Conservation (phyloP, 495 filamentous ascomycete species). For the Hyaloscypha finlandica region DNA sequence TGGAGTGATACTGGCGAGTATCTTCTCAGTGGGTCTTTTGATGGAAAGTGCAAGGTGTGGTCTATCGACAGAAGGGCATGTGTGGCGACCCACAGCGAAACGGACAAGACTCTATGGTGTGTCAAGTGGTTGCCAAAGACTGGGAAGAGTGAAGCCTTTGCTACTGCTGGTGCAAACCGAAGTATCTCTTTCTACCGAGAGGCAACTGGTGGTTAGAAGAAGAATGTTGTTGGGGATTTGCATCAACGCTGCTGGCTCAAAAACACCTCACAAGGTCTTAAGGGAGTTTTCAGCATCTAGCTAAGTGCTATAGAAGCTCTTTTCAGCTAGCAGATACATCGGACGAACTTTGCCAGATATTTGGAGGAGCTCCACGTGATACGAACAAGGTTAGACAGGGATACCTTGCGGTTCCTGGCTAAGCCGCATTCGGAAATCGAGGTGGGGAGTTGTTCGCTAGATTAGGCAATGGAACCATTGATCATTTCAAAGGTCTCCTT, state of each 20-base stretch:
- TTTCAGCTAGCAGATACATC: not conserved
- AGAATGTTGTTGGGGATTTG: not conserved
- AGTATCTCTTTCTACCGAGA: slow-evolving; percentile 90
- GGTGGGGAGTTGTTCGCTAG: no score
- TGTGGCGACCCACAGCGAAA: slow-evolving; percentile 92
- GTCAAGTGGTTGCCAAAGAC: slow-evolving; percentile 87
- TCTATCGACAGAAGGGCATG: slow-evolving; percentile 77
- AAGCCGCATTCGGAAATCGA: not conserved
- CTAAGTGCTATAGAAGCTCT: not conserved
- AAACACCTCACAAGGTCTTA: not conserved
- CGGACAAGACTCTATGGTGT: slow-evolving; percentile 81
- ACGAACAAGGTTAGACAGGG: not conserved
- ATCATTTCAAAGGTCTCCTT: no score
- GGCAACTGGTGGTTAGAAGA: slow-evolving; percentile 67
- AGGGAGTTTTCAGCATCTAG: not conserved
- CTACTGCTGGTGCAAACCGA: slow-evolving; percentile 76
- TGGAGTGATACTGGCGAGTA: slow-evolving; percentile 97
- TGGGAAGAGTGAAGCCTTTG: slow-evolving; percentile 79
- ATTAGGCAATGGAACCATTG: no score
- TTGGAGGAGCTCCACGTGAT: not conserved
- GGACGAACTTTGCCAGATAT: not conserved
- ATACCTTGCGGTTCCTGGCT: slow-evolving; percentile 14
- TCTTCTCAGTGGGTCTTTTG: slow-evolving; percentile 81
- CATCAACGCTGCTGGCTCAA: not conserved
- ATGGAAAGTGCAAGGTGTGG: slow-evolving; percentile 96